A percentile compares a stretch with the other conserved stretches of the same genome.
phyloP scores from a whole-genome alignment of 495 filamentous ascomycete genomes.

The Pseudoneurospora amorphoporcata region DNA sequence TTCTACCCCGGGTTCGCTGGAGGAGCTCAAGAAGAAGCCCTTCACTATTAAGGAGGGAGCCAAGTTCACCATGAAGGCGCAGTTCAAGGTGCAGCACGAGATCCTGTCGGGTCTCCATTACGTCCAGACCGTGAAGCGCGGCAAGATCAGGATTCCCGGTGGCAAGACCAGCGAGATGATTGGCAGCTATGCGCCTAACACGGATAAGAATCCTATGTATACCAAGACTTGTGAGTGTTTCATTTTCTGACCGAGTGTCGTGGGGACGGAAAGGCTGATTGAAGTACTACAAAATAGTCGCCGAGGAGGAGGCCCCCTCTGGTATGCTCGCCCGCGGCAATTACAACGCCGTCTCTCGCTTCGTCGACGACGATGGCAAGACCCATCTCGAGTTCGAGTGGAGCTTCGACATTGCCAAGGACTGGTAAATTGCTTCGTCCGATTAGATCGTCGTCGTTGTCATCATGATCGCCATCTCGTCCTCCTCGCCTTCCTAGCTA shows the following conservation, averaged over 20 bases:
- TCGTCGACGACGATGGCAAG: constrained; percentile 86
- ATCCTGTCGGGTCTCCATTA: constrained; percentile 92
- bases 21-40: constrained; percentile 68
- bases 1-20: constrained; percentile 48
- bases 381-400: constrained; percentile 83
- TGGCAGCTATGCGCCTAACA: constrained; percentile 86
- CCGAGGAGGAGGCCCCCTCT: constrained; percentile 76
- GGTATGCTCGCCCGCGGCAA: constrained; percentile 80
- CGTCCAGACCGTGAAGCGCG: constrained; percentile 82
- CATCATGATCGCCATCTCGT: not conserved
- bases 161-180: constrained; percentile 96
- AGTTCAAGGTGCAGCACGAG: constrained; percentile 91
- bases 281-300: constrained; percentile 43
- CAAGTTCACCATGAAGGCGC: constrained; percentile 82
- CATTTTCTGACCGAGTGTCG: not conserved
- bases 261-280: not conserved
- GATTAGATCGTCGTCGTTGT: not conserved
- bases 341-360: constrained; percentile 77
- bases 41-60: constrained; percentile 96
- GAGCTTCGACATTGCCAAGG: constrained; percentile 90
- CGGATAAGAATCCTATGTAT: constrained; percentile 69
- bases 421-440: constrained; percentile 51
- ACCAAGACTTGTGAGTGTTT: constrained; percentile 74
- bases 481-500: not conserved
- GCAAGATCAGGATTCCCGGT: constrained; percentile 55